Conservation (phyloP, 2,329 filamentous ascomycete genomes). For the Colletotrichum orchidophilum region DNA sequence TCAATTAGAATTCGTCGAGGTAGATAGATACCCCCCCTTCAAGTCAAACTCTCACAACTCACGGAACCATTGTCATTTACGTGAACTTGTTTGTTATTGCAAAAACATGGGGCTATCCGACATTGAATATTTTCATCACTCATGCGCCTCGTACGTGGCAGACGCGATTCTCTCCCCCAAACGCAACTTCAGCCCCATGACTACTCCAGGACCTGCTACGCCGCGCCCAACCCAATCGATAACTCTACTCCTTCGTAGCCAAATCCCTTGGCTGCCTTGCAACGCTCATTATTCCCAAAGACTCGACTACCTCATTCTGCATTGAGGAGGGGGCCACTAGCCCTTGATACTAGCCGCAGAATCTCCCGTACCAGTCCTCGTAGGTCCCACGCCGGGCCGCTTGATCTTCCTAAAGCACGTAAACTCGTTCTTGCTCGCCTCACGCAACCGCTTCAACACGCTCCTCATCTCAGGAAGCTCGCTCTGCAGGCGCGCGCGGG, state of each 20-base stretch:
- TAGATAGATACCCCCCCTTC: background rate
- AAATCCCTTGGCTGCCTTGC: background rate
- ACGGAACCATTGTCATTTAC: background rate
- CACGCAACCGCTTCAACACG: constrained; percentile 83
- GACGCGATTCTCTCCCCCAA: background rate
- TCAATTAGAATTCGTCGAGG: background rate
- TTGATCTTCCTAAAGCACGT: constrained; percentile 80
- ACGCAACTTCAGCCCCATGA: background rate
- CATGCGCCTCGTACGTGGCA: background rate
- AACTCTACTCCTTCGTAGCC: background rate
- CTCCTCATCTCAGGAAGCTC: constrained; percentile 91
- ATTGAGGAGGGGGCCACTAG: constrained; percentile 30
- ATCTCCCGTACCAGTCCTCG: constrained; percentile 45
- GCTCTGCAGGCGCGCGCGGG: constrained; percentile 79
- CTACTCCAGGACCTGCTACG: background rate
- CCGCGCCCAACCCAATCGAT: background rate
- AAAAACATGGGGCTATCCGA: constrained; percentile 20
- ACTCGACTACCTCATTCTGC: constrained; percentile 10
- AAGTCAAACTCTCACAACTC: background rate
- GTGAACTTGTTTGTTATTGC: background rate
- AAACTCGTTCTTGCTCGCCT: constrained; percentile 86
- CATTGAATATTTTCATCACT: constrained; percentile 4
- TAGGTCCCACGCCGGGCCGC: constrained; percentile 47
- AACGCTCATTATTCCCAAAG: background rate
- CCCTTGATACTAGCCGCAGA: constrained; percentile 39